Evolutionary conservation across 139 green algal species (phyloP).

Genomic region (Chlorella sp.): DNA sequence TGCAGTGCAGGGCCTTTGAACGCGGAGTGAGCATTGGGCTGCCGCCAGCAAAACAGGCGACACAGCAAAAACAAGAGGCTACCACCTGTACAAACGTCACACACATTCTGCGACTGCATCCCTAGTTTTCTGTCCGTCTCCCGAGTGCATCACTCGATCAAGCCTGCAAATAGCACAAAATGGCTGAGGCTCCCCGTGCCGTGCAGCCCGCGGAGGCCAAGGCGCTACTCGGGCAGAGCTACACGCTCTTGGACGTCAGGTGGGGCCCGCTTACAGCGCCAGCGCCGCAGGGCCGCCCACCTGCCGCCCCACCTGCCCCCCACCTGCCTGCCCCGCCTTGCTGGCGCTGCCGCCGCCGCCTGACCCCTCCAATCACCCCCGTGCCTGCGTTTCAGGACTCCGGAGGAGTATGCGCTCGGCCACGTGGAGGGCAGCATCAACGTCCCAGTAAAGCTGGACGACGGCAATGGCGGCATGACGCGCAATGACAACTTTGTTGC

Average conservation of each 20-base stretch:
- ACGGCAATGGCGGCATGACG: neutral
- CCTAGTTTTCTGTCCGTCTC: too few species aligned
- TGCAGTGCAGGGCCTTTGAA: too few species aligned
- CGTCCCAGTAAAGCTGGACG: conserved; percentile 15
- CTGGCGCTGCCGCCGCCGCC: neutral
- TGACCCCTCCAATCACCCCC: neutral
- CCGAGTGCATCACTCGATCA: too few species aligned
- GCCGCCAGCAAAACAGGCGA: too few species aligned
- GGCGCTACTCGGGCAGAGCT: neutral
- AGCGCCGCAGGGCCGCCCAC: neutral
- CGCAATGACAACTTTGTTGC: conserved; percentile 5
- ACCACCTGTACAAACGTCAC: too few species aligned
- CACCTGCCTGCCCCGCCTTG: neutral
- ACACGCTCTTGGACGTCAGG: conserved; percentile 15
- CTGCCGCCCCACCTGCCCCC: neutral
- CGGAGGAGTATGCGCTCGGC: conserved; percentile 11
- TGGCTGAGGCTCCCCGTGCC: neutral
- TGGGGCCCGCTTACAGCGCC: too few species aligned
- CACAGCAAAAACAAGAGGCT: too few species aligned
- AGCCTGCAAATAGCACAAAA: neutral
- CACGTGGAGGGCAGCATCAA: conserved; percentile 14
- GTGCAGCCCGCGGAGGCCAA: conserved; percentile 21
- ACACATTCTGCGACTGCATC: too few species aligned
- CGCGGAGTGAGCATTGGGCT: too few species aligned
- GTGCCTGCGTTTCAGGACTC: neutral